Conservation (phyloP, 768 basidiomycete genomes). For the Amyloporia xantha region DNA sequence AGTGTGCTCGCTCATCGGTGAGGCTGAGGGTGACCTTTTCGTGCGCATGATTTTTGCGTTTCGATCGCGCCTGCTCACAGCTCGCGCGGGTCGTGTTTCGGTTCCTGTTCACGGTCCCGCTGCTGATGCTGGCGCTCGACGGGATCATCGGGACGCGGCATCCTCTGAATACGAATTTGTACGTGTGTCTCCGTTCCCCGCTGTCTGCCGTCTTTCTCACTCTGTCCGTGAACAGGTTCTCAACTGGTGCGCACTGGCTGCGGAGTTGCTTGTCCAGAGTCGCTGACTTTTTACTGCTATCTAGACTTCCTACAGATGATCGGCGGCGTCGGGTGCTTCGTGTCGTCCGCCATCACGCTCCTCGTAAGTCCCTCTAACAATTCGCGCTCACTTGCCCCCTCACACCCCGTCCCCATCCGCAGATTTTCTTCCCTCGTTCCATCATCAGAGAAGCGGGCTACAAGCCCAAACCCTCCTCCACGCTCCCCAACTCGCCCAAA, state of each 20-base stretch:
- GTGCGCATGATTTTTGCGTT: background rate
- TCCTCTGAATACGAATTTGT: constrained; percentile 48
- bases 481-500: constrained; percentile 13
- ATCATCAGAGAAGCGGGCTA: constrained; percentile 60
- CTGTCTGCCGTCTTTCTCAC: background rate
- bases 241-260: constrained; percentile 38
- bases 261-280: background rate
- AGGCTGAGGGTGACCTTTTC: background rate
- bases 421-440: constrained; percentile 80
- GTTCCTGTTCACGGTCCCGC: constrained; percentile 64
- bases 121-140: constrained; percentile 63
- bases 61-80: constrained; percentile 28
- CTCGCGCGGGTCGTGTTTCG: constrained; percentile 68
- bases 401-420: background rate
- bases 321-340: constrained; percentile 67
- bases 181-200: constrained; percentile 25
- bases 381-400: background rate
- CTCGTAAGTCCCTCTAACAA: constrained; percentile 43
- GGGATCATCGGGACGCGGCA: constrained; percentile 42
- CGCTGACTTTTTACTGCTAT: background rate
- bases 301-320: constrained; percentile 66
- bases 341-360: constrained; percentile 76
- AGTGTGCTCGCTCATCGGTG: background rate
- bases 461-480: constrained; percentile 32
- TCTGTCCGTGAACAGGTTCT: constrained; percentile 40